A percentile compares a stretch with the other conserved stretches of the same genome.
These are phyloP conservation scores for Carpinus viminea DNA, from an alignment of 306 rosid species.

Conservation along the genomic window DNA sequence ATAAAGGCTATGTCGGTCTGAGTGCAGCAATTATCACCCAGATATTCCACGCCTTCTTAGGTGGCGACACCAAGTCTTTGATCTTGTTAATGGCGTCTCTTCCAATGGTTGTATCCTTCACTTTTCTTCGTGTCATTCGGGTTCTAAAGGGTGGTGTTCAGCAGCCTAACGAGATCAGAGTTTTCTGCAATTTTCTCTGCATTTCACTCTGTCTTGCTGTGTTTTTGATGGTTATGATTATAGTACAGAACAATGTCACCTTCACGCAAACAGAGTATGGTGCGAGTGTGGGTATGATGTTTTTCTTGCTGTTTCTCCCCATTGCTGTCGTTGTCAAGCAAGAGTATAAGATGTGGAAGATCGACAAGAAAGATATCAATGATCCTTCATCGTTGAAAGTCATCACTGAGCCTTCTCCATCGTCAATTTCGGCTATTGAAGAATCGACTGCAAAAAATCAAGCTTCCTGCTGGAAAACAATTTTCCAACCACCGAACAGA, in stretches of 20 bases:
- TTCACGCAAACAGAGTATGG: constrained; percentile 41
- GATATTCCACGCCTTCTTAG: constrained; percentile 44
- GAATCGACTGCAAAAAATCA: background rate
- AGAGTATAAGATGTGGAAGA: constrained; percentile 39
- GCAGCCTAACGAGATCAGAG: constrained; percentile 41
- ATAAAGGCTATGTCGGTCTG: constrained; percentile 54
- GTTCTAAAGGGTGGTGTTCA: constrained; percentile 35
- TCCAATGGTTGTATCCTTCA: constrained; percentile 47
- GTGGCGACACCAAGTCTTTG: constrained; percentile 39
- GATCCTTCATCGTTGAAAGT: constrained; percentile 19
- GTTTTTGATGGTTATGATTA: constrained; percentile 52
- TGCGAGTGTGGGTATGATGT: constrained; percentile 38
- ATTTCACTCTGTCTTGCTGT: constrained; percentile 67
- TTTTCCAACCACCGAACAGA: constrained; percentile 41
- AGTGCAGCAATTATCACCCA: constrained; percentile 62
- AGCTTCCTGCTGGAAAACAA: constrained; percentile 45
- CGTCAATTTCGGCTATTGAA: background rate
- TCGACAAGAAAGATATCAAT: background rate
- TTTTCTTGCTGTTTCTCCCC: constrained; percentile 46
- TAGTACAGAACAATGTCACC: constrained; percentile 23
- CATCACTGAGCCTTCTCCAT: constrained; percentile 1
- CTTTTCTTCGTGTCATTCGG: constrained; percentile 44
- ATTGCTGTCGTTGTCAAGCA: constrained; percentile 37
- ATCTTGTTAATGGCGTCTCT: constrained; percentile 58
- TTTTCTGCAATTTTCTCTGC: constrained; percentile 47